A percentile compares a stretch with the other conserved stretches of the same genome.
Evolutionary conservation across 1,284 basidiomycete species (phyloP).

Genomic region (Trametes pubescens): DNA sequence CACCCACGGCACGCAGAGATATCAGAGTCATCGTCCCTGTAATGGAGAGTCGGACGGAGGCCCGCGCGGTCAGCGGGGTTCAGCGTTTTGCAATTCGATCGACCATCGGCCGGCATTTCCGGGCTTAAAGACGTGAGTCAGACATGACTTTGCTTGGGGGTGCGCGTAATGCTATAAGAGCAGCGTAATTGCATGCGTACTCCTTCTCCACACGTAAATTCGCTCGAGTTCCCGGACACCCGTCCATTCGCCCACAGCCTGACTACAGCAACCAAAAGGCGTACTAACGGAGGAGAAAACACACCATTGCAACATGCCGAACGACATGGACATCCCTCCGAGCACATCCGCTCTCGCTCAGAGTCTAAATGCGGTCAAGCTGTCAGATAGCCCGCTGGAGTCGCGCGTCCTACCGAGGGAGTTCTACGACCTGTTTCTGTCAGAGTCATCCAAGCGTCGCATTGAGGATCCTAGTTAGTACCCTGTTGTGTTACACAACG

Average conservation of each 20-base stretch:
- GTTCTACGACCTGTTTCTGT: slow-evolving; percentile 63
- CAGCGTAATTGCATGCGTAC: not conserved
- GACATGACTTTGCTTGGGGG: slow-evolving; percentile 4
- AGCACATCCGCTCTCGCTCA: not conserved
- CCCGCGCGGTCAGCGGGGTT: slow-evolving; percentile 1
- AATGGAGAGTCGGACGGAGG: not conserved
- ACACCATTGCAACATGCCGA: not conserved
- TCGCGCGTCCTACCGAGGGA: slow-evolving; percentile 48
- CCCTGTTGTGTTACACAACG: not conserved
- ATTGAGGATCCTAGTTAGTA: slow-evolving; percentile 65
- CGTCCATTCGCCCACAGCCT: not conserved
- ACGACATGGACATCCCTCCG: slow-evolving; percentile 2
- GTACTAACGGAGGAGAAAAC: not conserved
- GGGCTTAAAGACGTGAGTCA: slow-evolving; percentile 8
- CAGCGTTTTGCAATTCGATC: not conserved
- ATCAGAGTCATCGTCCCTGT: not conserved
- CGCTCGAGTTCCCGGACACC: not conserved
- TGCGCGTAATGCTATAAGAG: slow-evolving; percentile 12
- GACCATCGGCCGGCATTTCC: not conserved
- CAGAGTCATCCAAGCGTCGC: slow-evolving; percentile 57
- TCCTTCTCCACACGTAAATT: not conserved
- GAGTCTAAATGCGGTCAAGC: not conserved
- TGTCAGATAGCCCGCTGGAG: slow-evolving; percentile 9
- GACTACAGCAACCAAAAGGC: not conserved
- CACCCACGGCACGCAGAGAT: not conserved